A percentile compares a stretch with the other conserved stretches of the same genome.
Evolutionary conservation across 169 alveolate species (phyloP).

Genomic region (Eimeria necatrix): DNA sequence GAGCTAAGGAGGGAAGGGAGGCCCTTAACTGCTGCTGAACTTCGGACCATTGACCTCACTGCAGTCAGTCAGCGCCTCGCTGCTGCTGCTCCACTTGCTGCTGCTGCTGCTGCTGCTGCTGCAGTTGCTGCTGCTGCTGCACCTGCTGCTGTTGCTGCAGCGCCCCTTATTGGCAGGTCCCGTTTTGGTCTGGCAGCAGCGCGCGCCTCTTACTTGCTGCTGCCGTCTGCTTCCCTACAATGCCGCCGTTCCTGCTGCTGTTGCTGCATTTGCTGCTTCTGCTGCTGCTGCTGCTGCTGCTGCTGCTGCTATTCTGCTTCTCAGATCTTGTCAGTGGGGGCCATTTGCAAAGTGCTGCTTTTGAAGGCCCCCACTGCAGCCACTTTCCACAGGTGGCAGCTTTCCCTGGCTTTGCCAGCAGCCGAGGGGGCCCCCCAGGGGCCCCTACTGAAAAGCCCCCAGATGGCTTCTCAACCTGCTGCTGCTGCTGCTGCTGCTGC

Average conservation of each 20-base stretch:
- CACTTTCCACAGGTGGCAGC: constrained; percentile 50
- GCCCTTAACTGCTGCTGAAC: constrained; percentile 19
- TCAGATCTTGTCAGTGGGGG: constrained; percentile 47
- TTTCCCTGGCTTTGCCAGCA: not conserved
- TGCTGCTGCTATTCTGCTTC: constrained; percentile 36
- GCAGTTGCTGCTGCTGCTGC: constrained; percentile 34
- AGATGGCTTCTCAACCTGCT: not conserved
- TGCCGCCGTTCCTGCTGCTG: not conserved
- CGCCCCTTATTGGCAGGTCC: not conserved
- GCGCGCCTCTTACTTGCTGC: not conserved
- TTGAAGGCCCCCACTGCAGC: constrained; percentile 31
- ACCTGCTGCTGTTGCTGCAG: constrained; percentile 12
- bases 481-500: too few species aligned
- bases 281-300: constrained; percentile 61
- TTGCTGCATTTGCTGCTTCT: constrained; percentile 28
- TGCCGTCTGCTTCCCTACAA: not conserved
- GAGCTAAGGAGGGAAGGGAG: constrained; percentile 22
- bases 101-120: constrained; percentile 6
- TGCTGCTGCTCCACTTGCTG: constrained; percentile 46
- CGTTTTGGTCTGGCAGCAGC: not conserved
- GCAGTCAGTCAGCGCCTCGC: not conserved
- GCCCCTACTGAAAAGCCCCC: not conserved
- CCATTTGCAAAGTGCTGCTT: constrained; percentile 52
- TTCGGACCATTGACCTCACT: constrained; percentile 10
- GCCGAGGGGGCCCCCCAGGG: constrained; percentile 48